phyloP scores from a whole-genome alignment of 345 rosid species.

The Eutrema japonicum region DNA sequence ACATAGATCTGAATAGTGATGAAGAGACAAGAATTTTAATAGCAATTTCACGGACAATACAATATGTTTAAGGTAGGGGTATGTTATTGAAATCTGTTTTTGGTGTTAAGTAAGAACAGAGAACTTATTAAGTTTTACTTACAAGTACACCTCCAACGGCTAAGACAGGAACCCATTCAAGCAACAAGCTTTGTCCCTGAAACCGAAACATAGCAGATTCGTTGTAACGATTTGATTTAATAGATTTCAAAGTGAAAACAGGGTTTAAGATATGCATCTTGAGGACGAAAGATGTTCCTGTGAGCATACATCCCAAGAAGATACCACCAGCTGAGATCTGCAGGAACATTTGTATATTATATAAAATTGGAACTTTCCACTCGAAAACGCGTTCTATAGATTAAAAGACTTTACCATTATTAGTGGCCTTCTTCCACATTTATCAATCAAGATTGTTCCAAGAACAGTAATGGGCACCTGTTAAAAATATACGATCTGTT shows the following conservation, averaged over 20 bases:
- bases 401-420: conserved; percentile 59
- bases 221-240: background rate
- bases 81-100: conserved; percentile 7
- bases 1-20: conserved; percentile 55
- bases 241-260: conserved; percentile 12
- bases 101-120: conserved; percentile 2
- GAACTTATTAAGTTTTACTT: conserved; percentile 25
- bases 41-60: background rate
- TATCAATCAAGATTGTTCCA: conserved; percentile 83
- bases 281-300: conserved; percentile 80
- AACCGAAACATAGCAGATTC: background rate
- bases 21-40: background rate
- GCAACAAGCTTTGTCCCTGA: conserved; percentile 62
- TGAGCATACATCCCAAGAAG: conserved; percentile 73
- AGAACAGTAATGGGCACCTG: conserved; percentile 79
- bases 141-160: conserved; percentile 83
- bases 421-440: conserved; percentile 86
- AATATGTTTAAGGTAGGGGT: background rate
- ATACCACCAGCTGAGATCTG: conserved; percentile 79
- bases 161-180: conserved; percentile 67
- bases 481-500: background rate
- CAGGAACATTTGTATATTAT: background rate
- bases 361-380: background rate
- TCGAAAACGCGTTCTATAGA: background rate
- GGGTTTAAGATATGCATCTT: conserved; percentile 49